Evolutionary conservation across 306 rosid genomes (phyloP), one percentile per base, ranked within the genome.

Genomic region (Sicyos baderoa): DNA sequence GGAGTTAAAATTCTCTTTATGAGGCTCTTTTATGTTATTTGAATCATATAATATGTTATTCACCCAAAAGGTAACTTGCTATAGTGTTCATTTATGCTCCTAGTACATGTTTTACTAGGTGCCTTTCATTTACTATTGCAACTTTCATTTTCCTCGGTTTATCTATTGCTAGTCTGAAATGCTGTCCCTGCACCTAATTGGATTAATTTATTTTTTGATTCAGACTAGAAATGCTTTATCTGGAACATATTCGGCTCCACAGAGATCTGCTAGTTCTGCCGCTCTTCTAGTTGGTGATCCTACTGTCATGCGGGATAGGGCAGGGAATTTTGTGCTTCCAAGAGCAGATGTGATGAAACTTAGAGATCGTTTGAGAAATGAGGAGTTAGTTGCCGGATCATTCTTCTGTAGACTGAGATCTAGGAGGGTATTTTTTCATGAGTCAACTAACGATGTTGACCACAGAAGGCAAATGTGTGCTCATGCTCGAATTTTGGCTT

Each of bases 241-340:
- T 70, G 99, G 99, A 84, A 94, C 99, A 40, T 94, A 90, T 77
- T 94, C 99, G 9, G 97, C 97, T 54, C 99, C 99, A 10, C 99
- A 94, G 74, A 85, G 99, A 80, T 94, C 99, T 48, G 99, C 99
- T 74, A 94, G 99, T 76, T 94, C 99, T 68, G 99, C 99, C 23
- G 99, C 96, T 59, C 99, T 94, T 75, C 73, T 94, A 79, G 95
- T 94, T 57, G 99, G 97, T 50, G 99, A 94, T 68, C 99, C 99
- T 60, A 76, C 96, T 25, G 74, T 85, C 77, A 79, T 67, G 84
- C 96, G 87, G 71, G 99, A 94, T 80, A 85, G 96, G 84, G 99
- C 95, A 25, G 99, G 99, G 47, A 94, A 88, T 71, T 94, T 94
- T 85, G 97, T 90, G 78, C 99, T 94, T 73, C 99, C 99, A 2